These are phyloP conservation scores for Gossypium bickii DNA, from an alignment of 345 rosid species.

Conservation along the genomic window DNA sequence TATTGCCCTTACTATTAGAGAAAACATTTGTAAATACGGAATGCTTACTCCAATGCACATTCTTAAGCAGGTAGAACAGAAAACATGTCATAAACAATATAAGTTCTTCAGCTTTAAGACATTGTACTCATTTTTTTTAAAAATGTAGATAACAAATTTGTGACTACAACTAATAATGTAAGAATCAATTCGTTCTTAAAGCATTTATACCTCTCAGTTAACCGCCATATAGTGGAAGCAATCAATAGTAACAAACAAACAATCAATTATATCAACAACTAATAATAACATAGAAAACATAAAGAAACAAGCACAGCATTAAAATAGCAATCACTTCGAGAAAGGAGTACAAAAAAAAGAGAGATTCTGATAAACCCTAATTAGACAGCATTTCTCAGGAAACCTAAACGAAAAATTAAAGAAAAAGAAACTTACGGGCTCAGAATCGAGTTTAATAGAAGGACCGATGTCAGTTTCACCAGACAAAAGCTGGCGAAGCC, in stretches of 20 bases:
- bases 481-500: constrained; percentile 82
- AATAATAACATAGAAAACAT: background rate
- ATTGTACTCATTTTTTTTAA: no score
- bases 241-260: background rate
- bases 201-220: background rate
- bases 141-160: background rate
- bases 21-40: background rate
- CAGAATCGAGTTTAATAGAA: constrained; percentile 74
- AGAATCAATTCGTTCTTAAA: background rate
- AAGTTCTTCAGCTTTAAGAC: background rate
- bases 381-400: background rate
- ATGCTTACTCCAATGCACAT: background rate
- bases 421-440: constrained; percentile 53
- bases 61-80: background rate
- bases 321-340: background rate
- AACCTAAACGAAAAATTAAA: background rate
- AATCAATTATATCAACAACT: background rate
- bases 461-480: constrained; percentile 78
- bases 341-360: background rate
- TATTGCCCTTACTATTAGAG: no score
- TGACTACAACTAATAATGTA: background rate
- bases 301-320: no score
- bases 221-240: background rate
- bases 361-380: background rate
- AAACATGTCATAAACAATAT: background rate